Percentiles rank a stretch among this genome's conserved stretches.
Conservation (phyloP, 371 early-diverging fungal genomes). For the Mucor racemosus region DNA sequence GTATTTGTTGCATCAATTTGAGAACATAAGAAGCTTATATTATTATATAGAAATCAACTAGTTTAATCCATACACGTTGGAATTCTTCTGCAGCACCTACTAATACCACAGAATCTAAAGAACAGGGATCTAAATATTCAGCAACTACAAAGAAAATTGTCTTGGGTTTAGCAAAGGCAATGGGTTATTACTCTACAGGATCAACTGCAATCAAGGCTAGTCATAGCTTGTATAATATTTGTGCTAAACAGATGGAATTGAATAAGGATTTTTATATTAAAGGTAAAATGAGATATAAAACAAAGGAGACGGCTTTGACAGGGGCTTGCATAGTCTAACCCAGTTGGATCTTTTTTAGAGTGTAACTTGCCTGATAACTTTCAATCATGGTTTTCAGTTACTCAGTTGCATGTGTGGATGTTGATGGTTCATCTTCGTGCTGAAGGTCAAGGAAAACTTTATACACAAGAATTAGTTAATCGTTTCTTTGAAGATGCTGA, state of each 20-base stretch:
- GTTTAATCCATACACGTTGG: constrained; percentile 12
- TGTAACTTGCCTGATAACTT: constrained; percentile 86
- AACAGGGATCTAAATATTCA: constrained; percentile 35
- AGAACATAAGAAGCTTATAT: background rate
- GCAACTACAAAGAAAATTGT: constrained; percentile 48
- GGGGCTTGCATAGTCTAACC: constrained; percentile 2
- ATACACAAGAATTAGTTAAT: constrained; percentile 88
- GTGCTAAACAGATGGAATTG: constrained; percentile 55
- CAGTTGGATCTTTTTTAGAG: constrained; percentile 34
- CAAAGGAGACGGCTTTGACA: constrained; percentile 6
- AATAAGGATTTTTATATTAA: constrained; percentile 62
- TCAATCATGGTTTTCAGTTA: constrained; percentile 94
- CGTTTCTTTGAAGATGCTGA: constrained; percentile 91
- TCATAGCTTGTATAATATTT: constrained; percentile 56
- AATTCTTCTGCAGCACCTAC: background rate
- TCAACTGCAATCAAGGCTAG: constrained; percentile 64
- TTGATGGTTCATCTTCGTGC: constrained; percentile 82
- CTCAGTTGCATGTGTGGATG: constrained; percentile 94
- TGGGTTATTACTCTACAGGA: constrained; percentile 61
- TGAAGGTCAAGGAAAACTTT: constrained; percentile 72
- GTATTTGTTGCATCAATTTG: background rate
- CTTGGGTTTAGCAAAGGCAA: constrained; percentile 53
- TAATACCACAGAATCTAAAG: constrained; percentile 2
- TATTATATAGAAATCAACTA: constrained; percentile 10
- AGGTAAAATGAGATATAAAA: constrained; percentile 31